Evolutionary conservation across 352 stramenopile genomes (phyloP), one percentile per base, ranked within the genome.

Genomic region (Bremia lactucae): DNA sequence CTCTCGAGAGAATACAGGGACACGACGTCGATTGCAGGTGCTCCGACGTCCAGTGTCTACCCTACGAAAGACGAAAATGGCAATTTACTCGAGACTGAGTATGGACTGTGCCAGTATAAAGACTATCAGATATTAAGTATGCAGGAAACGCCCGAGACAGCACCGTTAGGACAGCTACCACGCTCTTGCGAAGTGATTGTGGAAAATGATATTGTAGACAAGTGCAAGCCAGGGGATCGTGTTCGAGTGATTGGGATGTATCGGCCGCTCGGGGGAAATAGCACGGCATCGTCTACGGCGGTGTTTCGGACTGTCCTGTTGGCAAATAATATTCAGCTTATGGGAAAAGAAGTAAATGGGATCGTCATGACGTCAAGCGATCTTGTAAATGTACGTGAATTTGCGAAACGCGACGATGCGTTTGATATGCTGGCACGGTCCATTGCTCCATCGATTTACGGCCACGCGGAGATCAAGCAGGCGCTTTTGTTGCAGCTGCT

Each of bases 131-230:
- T 88, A 46, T 58, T 94, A 36, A 90, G 65, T 49, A 91, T 94
- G 65, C 78, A 92, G 58, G 81, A 91, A 42, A 85, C 72, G 0
- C 73, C 76, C 8, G 97, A 99, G 73, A 87, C 87, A 4, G 95
- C 96, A 4, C 96, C 96, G 7, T 97, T 83, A 58, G 97, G 80
- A 39, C 96, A 99, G 62, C 65, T 99, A 8, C 97, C 97, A 7
- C 77, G 97, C 4, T 97, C 86, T 0, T 95, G 98, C 10, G 96
- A 99, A 40, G 76, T 99, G 23, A 90, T 99, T 43, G 65, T 99
- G 2, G 95, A 99, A 59, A 86, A 99, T 55, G 96, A 99, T 51
- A 74, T 99, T 11, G 96, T 99, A 0, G 96, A 99, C 71, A 87
- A 84, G 46, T 96, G 96, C 46, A 99, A 99, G 55, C 96, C 97